These are phyloP conservation scores for Pestalotiopsis fici DNA, from an alignment of 2,329 filamentous ascomycete genomes.

Conservation along the genomic window DNA sequence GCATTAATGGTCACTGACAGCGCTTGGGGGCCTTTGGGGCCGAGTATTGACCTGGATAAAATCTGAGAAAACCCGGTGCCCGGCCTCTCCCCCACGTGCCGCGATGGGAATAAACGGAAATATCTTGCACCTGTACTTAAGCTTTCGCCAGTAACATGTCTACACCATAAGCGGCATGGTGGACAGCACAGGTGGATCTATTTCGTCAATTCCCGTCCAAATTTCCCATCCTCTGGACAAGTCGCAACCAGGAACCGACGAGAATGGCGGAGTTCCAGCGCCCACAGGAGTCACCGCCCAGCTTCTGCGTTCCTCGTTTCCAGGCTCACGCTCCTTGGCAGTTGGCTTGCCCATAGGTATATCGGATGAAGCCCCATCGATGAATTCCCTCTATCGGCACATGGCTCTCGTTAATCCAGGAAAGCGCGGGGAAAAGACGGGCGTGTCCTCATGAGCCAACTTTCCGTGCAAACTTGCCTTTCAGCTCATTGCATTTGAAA, in stretches of 20 bases:
- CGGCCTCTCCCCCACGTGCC: not conserved
- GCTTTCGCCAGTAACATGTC: conserved; percentile 1
- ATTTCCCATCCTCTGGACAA: not conserved
- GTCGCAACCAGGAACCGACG: not conserved
- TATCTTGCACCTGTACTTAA: not conserved
- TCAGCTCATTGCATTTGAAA: not conserved
- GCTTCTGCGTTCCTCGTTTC: not conserved
- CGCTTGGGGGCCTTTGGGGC: too few relatives aligned
- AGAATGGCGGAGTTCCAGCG: not conserved
- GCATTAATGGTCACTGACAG: not conserved
- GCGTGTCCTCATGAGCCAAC: not conserved
- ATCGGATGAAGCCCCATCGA: not conserved
- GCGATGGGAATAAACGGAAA: conserved; percentile 14
- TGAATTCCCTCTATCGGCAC: not conserved
- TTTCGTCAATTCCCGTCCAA: conserved; percentile 5
- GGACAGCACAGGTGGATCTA: conserved; percentile 2
- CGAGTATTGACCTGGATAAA: not conserved
- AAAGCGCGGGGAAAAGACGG: not conserved
- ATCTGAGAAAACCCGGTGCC: not conserved
- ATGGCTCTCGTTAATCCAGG: not conserved
- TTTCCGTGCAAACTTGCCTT: not conserved
- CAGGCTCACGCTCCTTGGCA: not conserved
- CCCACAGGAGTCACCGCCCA: not conserved
- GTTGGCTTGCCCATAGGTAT: not conserved
- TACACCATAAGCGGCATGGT: conserved; percentile 1